Evolutionary conservation across 1,284 basidiomycete species (phyloP).

Genomic region (Naganishia albida): DNA sequence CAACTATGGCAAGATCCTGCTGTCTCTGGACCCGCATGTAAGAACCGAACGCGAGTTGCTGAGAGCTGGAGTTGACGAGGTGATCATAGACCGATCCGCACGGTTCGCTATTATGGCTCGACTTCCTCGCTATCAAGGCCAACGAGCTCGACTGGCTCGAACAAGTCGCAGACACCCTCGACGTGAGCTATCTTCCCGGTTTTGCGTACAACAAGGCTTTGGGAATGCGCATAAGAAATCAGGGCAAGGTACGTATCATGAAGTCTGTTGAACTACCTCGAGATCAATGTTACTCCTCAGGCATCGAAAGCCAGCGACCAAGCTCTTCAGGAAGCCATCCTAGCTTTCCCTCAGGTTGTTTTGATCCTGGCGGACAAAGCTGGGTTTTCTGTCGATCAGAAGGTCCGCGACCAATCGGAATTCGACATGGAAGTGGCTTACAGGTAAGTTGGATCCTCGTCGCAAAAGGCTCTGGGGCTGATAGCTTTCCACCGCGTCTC

Average conservation of each 20-base stretch:
- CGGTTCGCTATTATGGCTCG: conserved; percentile 77
- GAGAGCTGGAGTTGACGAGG: conserved; percentile 11
- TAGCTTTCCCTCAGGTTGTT: conserved; percentile 75
- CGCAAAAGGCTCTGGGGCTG: conserved; percentile 35
- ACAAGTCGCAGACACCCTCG: conserved; percentile 49
- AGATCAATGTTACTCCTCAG: conserved; percentile 42
- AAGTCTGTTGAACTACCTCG: neutral
- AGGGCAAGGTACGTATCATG: conserved; percentile 56
- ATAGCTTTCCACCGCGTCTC: conserved; percentile 40
- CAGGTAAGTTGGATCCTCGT: conserved; percentile 55
- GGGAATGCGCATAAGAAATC: conserved; percentile 64
- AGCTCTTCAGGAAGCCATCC: conserved; percentile 70
- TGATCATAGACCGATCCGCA: conserved; percentile 68
- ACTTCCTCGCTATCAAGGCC: conserved; percentile 77
- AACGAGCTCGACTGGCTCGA: conserved; percentile 76
- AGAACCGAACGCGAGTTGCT: conserved; percentile 24
- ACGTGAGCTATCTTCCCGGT: conserved; percentile 67
- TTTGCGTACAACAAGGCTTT: conserved; percentile 77
- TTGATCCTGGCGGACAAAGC: conserved; percentile 79
- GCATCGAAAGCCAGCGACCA: conserved; percentile 63
- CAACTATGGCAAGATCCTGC: conserved; percentile 79
- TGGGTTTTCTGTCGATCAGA: conserved; percentile 65
- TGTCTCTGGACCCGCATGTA: conserved; percentile 72
- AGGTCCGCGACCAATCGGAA: conserved; percentile 63
- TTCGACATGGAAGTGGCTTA: conserved; percentile 70